Evolutionary conservation across 768 basidiomycete species (phyloP), one percentile per base, ranked within the genome.

Genomic region (Mycena pura): DNA sequence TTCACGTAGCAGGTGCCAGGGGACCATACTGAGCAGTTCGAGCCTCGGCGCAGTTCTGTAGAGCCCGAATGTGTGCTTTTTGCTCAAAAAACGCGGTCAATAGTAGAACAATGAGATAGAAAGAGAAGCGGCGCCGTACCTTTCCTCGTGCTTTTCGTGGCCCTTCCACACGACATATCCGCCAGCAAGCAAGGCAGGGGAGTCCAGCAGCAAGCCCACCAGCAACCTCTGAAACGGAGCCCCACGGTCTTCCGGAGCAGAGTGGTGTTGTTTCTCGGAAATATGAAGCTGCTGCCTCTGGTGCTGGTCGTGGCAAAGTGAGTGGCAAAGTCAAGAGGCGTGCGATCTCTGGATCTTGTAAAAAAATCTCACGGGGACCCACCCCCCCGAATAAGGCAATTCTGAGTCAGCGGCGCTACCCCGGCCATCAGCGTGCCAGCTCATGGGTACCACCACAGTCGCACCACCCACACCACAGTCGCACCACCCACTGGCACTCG

Each of bases 151-250:
- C 64, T 88, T 77, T 63, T 84, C 77, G 63, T 89, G 85, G 2
- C 83, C 62, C 56, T 88, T 86, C n/a, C n/a, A n/a, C 3, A 83
- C 84, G 28, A 68, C 70, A 51, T 76, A 67, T 4, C 86, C 89
- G 8, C 72, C 86, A 53, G 78, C 87, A 17, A 87, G 46, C 22
- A 76, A 68, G 17, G 80, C 86, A n/a, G 76, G n/a, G n/a, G n/a
- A n/a, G 69, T 0, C 87, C 90, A 1, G 78, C 85, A 32, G 81
- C 73, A 27, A 91, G 51, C 22, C 87, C 90, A 19, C 86, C 90
- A 19, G 86, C 90, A 58, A 90, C 68, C 90, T 91, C 65, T 48
- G 39, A 34, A 61, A 36, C 43, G 58, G 10, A 14, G 58, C 64
- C 65, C 36, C 60, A 29, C 68, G 61, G 22, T 65, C 38, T n/a